Conservation (phyloP, 768 basidiomycete genomes). For the Psilocybe subaeruginosa region DNA sequence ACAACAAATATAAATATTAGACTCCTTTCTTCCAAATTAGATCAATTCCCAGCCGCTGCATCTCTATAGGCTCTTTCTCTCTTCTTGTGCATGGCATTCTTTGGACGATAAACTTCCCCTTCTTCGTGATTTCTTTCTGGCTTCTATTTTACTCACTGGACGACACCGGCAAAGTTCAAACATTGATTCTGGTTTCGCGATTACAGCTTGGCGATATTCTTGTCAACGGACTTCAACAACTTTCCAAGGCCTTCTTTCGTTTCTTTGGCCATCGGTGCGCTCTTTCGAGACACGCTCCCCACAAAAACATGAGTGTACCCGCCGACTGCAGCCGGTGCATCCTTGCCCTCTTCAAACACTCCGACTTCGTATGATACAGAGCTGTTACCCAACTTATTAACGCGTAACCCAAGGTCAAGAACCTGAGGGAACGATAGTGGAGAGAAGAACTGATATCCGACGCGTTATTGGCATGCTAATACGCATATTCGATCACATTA, state of each 20-base stretch:
- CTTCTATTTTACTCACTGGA: background rate
- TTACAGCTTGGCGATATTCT: constrained; percentile 22
- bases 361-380: constrained; percentile 84
- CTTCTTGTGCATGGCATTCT: background rate
- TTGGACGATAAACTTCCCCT: too few relatives aligned
- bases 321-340: constrained; percentile 47
- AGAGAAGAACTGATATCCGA: constrained; percentile 56
- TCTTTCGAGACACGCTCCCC: constrained; percentile 58
- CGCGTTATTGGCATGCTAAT: background rate
- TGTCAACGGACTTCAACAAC: constrained; percentile 25
- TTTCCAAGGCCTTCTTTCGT: constrained; percentile 50
- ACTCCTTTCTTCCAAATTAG: constrained; percentile 1
- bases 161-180: too few relatives aligned
- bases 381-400: constrained; percentile 68
- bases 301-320: constrained; percentile 89
- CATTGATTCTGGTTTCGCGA: background rate
- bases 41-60: background rate
- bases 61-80: background rate
- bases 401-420: constrained; percentile 70
- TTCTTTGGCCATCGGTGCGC: constrained; percentile 44
- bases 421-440: constrained; percentile 76
- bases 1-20: constrained; percentile 32
- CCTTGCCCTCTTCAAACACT: constrained; percentile 59
- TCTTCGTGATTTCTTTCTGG: background rate
- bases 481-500: background rate